Evolutionary conservation across 2,329 filamentous ascomycete species (phyloP), one percentile per base, ranked within the genome.

Genomic region (Diaporthe batatas): DNA sequence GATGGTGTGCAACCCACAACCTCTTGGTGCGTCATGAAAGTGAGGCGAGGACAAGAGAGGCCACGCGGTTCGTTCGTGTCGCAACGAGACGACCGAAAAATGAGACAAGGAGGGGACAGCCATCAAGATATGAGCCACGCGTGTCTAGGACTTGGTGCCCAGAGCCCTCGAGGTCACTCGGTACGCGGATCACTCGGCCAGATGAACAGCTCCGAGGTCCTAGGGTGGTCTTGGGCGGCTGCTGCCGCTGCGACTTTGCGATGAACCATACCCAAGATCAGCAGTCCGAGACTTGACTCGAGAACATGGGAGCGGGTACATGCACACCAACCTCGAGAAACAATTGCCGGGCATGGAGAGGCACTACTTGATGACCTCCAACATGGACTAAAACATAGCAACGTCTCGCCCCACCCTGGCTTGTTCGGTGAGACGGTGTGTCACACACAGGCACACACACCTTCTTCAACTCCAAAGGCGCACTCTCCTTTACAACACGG

Each of bases 41-140:
- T 68, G 59, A 68, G 70, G 70, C 59, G 70, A 72, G 51, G 70
- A 68, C 53, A 72, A 55, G 44, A 67, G 44, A 42, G 51, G 25
- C 55, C 71, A 72, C 55, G 57, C 58, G 54, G 44, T 59, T 42
- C 58, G 55, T 51, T 62, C 32, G 64, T 69, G 39, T 59, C 36
- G 32, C 53, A 39, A 62, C n/a, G 10, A 18, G 3, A 59, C 64
- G 32, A 72, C 5, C 6, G 39, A 54, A 58, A 49, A 57, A 29
- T 69, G 55, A 53, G 53, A 69, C 59, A 64, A 39, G 59, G 42
- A 64, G 42, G 21, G 21, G 29, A 64, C 59, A 23, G 47, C 42
- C 29, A 8, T 44, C 62, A 54, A 39, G 39, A 62, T 65, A 14
- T 55, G 47, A 57, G 57, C 64, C 47, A 65, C 58, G 47, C 36